Evolutionary conservation across 2,329 filamentous ascomycete genomes (phyloP), one percentile per base, ranked within the genome.

Genomic region (Coniochaeta sp.): DNA sequence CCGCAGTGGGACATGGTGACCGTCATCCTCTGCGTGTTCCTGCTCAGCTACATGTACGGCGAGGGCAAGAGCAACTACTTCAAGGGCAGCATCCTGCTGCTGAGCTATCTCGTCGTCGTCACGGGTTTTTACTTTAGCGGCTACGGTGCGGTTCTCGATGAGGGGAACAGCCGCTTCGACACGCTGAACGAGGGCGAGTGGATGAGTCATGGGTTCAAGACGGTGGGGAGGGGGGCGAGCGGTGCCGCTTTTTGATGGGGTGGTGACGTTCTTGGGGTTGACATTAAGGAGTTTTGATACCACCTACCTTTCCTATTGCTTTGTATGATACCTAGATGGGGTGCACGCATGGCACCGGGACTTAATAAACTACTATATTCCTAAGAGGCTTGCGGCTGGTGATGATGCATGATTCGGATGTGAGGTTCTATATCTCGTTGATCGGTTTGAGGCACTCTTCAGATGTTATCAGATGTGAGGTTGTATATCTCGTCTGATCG

Each of bases 1-100:
- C 94, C 94, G 1, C 94, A 99, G 68, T 99, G 92, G 92, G 94
- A 99, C 67, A 95, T 99, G 89, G 86, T 97, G 12, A 96, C 89
- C 0, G 90, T 97, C 14, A 96, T 97, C 54, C 73, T 99, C 14
- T 96, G 92, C 63, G 91, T 99, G 16, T 96, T 99, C 73, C 74
- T 99, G 52, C 82, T 99, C 58, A 96, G 91, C 63, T 96, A 97
- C 75, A 92, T 99, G 76, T 95, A 97, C 61, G 89, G 92, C 49
- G 94, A 99, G 71, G 94, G 94, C 35, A 99, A 99, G 82, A 97
- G 91, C 75, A 99, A 99, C 70, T 99, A 99, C 71, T 99, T 99
- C 82, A 99, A 99, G 74, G 94, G 94, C 49, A 95, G 89, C 58
- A 96, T 97, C 60, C 77, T 99, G 50, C 83, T 97, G 57, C 75